A percentile compares a stretch with the other conserved stretches of the same genome.
Evolutionary conservation across 176 grass and related monocot genomes (phyloP).

Genomic region (Cenchrus fungigraminus): DNA sequence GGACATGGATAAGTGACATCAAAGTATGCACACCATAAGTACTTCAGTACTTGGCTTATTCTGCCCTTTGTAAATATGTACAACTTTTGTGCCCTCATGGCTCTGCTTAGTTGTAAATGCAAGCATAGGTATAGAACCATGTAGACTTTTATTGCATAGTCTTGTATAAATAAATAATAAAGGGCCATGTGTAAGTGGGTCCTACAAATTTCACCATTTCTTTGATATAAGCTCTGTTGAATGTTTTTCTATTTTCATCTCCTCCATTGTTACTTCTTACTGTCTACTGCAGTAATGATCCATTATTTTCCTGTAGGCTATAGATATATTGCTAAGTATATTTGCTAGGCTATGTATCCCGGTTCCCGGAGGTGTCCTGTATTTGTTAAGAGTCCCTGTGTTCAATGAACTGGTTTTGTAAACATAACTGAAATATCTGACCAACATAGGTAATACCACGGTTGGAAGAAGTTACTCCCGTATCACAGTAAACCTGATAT

Average conservation of each 20-base stretch:
- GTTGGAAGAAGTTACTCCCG: background rate
- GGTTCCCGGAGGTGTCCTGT: too few relatives aligned
- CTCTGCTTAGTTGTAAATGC: slow-evolving; percentile 38
- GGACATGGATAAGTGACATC: slow-evolving; percentile 40
- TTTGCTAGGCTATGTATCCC: too few relatives aligned
- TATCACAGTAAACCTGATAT: background rate
- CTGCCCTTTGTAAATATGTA: slow-evolving; percentile 43
- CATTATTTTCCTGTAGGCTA: background rate
- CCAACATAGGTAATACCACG: background rate
- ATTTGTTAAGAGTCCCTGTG: too few relatives aligned
- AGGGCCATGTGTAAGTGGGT: background rate
- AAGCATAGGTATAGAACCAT: slow-evolving; percentile 16
- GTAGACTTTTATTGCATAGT: background rate
- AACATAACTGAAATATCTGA: background rate
- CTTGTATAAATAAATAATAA: slow-evolving; percentile 36
- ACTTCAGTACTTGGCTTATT: background rate
- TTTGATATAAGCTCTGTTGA: background rate
- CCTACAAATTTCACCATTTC: slow-evolving; percentile 10
- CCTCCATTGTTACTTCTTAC: background rate
- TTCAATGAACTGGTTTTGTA: background rate
- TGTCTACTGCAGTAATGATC: background rate
- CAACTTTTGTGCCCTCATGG: slow-evolving; percentile 12
- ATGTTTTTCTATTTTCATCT: slow-evolving; percentile 23
- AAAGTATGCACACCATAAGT: background rate
- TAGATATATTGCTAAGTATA: background rate